Conservation (phyloP, 2,329 filamentous ascomycete genomes). For the Mycosphaerella sp. region DNA sequence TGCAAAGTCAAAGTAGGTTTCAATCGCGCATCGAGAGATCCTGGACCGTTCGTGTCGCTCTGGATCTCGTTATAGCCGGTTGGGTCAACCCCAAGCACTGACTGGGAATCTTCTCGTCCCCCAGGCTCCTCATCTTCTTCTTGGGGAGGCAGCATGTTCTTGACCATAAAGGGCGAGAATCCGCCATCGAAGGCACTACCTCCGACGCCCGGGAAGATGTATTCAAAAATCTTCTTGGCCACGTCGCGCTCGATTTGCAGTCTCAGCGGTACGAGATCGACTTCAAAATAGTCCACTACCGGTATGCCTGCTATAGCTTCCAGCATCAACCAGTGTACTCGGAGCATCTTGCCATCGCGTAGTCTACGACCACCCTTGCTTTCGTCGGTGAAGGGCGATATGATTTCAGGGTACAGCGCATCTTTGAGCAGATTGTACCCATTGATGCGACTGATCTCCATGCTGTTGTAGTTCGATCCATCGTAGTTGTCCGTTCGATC, state of each 20-base stretch:
- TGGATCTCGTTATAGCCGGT: slow-evolving; percentile 9
- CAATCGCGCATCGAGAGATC: slow-evolving; percentile 73
- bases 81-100: slow-evolving; percentile 13
- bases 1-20: slow-evolving; percentile 66
- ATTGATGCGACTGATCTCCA: slow-evolving; percentile 80
- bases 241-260: slow-evolving; percentile 90
- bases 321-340: slow-evolving; percentile 96
- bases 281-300: slow-evolving; percentile 94
- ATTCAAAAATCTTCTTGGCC: slow-evolving; percentile 89
- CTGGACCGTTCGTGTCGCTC: slow-evolving; percentile 54
- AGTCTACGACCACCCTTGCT: slow-evolving; percentile 48
- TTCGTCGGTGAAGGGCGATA: slow-evolving; percentile 76
- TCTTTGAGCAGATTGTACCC: slow-evolving; percentile 86
- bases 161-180: slow-evolving; percentile 57
- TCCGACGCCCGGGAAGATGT: slow-evolving; percentile 85
- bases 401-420: slow-evolving; percentile 92
- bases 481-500: slow-evolving; percentile 96
- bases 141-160: slow-evolving; percentile 43
- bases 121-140: slow-evolving; percentile 43
- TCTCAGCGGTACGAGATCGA: slow-evolving; percentile 86
- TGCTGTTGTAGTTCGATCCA: slow-evolving; percentile 87
- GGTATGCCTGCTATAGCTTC: slow-evolving; percentile 97
- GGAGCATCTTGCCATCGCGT: slow-evolving; percentile 77
- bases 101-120: slow-evolving; percentile 40
- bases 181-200: slow-evolving; percentile 44